Evolutionary conservation across 495 filamentous ascomycete genomes (phyloP), one percentile per base, ranked within the genome.

Genomic region (Cercophora samala): DNA sequence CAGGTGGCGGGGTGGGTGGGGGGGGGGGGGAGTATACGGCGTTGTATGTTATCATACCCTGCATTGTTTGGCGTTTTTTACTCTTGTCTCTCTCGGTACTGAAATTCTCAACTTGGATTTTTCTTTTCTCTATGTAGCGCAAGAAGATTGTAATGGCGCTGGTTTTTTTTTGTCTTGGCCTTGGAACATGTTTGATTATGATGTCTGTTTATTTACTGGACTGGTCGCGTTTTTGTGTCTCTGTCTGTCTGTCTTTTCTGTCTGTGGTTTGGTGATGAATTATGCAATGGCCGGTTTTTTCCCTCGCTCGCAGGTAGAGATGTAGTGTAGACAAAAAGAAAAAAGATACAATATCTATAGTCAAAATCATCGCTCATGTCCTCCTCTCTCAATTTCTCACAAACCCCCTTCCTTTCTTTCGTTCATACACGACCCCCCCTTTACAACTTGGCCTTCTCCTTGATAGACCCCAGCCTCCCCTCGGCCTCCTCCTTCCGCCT

Each of bases 381-480:
- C 26, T 29, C 8, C 37, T 46, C 37, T 13, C 37, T 6, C 26
- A 5, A 8, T 46, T 9, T 46, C 37, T 13, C 37, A 18, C 15
- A 1, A 0, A 0, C 26, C 1, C 52, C 1, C n/a, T 8, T n/a
- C 19, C 26, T 22, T 4, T 18, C 19, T 19, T 9, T 55, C 19
- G n/a, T 3, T 19, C 1, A 63, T 17, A 11, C 19, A 51, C 15
- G 11, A 18, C 15, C n/a, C 22, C 29, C 21, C 37, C 22, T 11
- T 25, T 54, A 72, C 70, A 75, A 68, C 68, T 70, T 74, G 0
- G 66, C 58, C 68, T 59, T 53, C 42, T 21, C 60, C 64, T 64
- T 62, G 11, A 73, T 5, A 69, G 76, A 77, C 73, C 83, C 80
- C 67, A 83, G 85, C 68, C 72, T 73, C 69, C 70, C 73, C 65